Evolutionary conservation across 306 rosid genomes (phyloP).

Genomic region (Castanospermum australe): DNA sequence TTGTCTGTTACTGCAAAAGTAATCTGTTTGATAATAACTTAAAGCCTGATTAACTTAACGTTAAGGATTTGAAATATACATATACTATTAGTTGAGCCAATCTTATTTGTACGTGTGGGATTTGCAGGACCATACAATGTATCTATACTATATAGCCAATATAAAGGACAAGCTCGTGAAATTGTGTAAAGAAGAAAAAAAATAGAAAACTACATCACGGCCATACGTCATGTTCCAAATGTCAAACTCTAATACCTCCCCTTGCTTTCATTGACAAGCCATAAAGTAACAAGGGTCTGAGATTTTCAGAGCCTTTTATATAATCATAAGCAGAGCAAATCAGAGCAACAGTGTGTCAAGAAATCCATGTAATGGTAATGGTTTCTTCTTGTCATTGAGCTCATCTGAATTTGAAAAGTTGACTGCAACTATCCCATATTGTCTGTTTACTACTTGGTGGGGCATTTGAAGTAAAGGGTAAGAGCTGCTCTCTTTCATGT

Average conservation of each 20-base stretch:
- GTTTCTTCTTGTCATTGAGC: slow-evolving; percentile 58
- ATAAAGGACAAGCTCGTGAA: slow-evolving; percentile 28
- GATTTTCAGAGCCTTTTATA: slow-evolving; percentile 46
- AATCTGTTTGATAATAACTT: not conserved
- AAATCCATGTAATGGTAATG: slow-evolving; percentile 45
- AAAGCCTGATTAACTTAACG: slow-evolving; percentile 11
- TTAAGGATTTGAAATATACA: slow-evolving; percentile 35
- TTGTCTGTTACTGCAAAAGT: slow-evolving; percentile 27
- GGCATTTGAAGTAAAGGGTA: slow-evolving; percentile 49
- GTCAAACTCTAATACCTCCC: slow-evolving; percentile 24
- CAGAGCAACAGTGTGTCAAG: slow-evolving; percentile 41
- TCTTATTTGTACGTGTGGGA: slow-evolving; percentile 13
- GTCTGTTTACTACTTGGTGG: slow-evolving; percentile 67
- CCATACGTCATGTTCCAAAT: slow-evolving; percentile 47
- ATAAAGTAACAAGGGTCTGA: slow-evolving; percentile 36
- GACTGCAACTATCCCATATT: slow-evolving; percentile 42
- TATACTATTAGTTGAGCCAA: not conserved
- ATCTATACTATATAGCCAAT: slow-evolving; percentile 25
- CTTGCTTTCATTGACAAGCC: slow-evolving; percentile 30
- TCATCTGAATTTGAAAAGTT: slow-evolving; percentile 47
- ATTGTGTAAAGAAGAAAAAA: not conserved
- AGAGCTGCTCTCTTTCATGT: slow-evolving; percentile 42
- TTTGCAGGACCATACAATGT: not conserved
- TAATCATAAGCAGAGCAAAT: slow-evolving; percentile 27
- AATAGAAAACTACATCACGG: not conserved